Percentiles rank a stretch among this genome's conserved stretches.
Evolutionary conservation across 2,329 filamentous ascomycete genomes (phyloP).

Genomic region (Onygenales sp.): DNA sequence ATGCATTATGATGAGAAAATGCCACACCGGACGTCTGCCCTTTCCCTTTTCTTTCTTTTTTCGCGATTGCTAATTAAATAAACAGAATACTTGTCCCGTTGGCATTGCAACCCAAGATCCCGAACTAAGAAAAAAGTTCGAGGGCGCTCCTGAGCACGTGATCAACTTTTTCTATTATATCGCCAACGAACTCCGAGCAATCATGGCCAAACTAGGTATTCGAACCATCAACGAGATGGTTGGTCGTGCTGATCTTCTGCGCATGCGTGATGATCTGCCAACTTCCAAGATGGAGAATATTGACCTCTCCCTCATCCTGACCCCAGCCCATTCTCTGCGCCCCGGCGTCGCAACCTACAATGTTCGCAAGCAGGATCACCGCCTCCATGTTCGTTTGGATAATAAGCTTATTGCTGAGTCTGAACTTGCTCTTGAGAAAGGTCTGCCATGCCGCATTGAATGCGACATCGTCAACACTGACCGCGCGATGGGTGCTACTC

Average conservation of each 20-base stretch:
- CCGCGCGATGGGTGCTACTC: slow-evolving; percentile 81
- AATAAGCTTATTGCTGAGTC: slow-evolving; percentile 97
- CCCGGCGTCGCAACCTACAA: slow-evolving; percentile 95
- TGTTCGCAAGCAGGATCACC: slow-evolving; percentile 93
- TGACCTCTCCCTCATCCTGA: slow-evolving; percentile 84
- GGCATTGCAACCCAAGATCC: slow-evolving; percentile 94
- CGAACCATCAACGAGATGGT: slow-evolving; percentile 97
- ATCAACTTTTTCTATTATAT: slow-evolving; percentile 99
- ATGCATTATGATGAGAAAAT: slow-evolving; percentile 89
- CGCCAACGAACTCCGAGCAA: slow-evolving; percentile 87
- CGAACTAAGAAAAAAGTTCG: slow-evolving; percentile 88
- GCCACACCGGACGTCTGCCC: neutral
- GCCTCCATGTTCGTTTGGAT: slow-evolving; percentile 83
- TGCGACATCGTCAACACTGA: slow-evolving; percentile 96
- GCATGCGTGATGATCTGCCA: slow-evolving; percentile 77
- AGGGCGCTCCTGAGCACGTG: slow-evolving; percentile 85
- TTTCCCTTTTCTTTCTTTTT: neutral
- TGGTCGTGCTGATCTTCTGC: slow-evolving; percentile 77
- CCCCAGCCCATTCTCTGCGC: slow-evolving; percentile 88
- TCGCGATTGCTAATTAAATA: slow-evolving; percentile 18
- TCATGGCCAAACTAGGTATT: slow-evolving; percentile 94
- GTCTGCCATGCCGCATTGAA: slow-evolving; percentile 83
- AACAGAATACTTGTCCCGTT: slow-evolving; percentile 68
- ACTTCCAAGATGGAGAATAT: slow-evolving; percentile 87
- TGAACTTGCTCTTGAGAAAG: slow-evolving; percentile 89